phyloP scores from a whole-genome alignment of 768 basidiomycete genomes.

The Tubosaeta sp. region DNA sequence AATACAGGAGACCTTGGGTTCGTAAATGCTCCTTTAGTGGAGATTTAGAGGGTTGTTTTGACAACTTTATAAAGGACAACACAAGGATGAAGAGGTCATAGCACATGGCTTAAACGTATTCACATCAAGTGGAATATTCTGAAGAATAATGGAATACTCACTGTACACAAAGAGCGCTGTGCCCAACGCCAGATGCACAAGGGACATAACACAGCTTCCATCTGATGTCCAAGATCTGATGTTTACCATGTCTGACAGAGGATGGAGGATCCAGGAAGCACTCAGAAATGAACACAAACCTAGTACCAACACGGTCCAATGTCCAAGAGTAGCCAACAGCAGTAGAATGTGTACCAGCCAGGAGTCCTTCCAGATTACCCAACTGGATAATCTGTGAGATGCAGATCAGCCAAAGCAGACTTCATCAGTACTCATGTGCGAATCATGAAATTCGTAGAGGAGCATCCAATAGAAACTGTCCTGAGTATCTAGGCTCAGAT shows the following conservation, averaged over 20 bases:
- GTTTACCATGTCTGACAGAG: slow-evolving; percentile 2
- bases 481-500: slow-evolving; percentile 1
- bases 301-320: slow-evolving; percentile 8
- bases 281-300: not conserved
- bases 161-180: slow-evolving; percentile 15
- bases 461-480: slow-evolving; percentile 4
- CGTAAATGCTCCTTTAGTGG: slow-evolving; percentile 10
- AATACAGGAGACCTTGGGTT: slow-evolving; percentile 18
- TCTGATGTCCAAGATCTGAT: not conserved
- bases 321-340: slow-evolving; percentile 1
- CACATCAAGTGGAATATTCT: not conserved
- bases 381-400: slow-evolving; percentile 3
- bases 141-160: not conserved
- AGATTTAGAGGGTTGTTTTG: slow-evolving; percentile 7
- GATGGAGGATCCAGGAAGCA: not conserved
- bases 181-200: not conserved
- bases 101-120: slow-evolving; percentile 7
- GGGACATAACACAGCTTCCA: slow-evolving; percentile 1
- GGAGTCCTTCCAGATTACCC: slow-evolving; percentile 13
- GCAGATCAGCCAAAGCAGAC: not conserved
- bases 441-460: slow-evolving; percentile 16
- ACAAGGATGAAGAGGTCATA: slow-evolving; percentile 20
- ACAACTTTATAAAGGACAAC: slow-evolving; percentile 14
- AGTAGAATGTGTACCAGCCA: slow-evolving; percentile 2
- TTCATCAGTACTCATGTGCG: slow-evolving; percentile 8